These are phyloP conservation scores for Cinnamomum micranthum DNA, from an alignment of 164 flowering plant species.

Conservation along the genomic window DNA sequence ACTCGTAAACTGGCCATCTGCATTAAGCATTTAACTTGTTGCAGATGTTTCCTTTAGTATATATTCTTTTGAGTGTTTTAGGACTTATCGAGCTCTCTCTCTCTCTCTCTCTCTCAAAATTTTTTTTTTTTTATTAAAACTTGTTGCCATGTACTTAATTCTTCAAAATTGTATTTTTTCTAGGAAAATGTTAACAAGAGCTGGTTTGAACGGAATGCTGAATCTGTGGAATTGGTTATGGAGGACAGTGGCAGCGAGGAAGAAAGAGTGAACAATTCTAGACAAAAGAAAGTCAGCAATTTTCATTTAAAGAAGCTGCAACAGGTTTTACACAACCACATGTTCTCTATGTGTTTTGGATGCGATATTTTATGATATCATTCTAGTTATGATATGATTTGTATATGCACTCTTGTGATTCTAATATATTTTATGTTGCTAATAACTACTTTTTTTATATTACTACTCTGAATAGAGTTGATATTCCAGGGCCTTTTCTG, in stretches of 20 bases:
- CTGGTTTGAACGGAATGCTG: conserved; percentile 85
- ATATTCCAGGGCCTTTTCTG: background rate
- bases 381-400: no score
- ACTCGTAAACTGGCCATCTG: no score
- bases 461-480: background rate
- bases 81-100: background rate
- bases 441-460: background rate
- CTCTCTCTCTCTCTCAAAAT: no score
- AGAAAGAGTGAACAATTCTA: conserved; percentile 58
- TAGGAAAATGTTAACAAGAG: conserved; percentile 75
- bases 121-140: no score
- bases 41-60: no score
- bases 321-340: conserved; percentile 44
- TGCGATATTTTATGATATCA: no score
- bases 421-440: background rate
- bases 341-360: background rate
- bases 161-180: background rate
- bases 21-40: no score
- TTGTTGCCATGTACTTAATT: no score
- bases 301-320: conserved; percentile 56
- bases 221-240: conserved; percentile 57
- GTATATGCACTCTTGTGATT: background rate
- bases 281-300: conserved; percentile 51
- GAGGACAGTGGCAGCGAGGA: conserved; percentile 87
- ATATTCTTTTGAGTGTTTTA: background rate